Evolutionary conservation across 768 basidiomycete species (phyloP), one percentile per base, ranked within the genome.

Genomic region (Russula emetica): DNA sequence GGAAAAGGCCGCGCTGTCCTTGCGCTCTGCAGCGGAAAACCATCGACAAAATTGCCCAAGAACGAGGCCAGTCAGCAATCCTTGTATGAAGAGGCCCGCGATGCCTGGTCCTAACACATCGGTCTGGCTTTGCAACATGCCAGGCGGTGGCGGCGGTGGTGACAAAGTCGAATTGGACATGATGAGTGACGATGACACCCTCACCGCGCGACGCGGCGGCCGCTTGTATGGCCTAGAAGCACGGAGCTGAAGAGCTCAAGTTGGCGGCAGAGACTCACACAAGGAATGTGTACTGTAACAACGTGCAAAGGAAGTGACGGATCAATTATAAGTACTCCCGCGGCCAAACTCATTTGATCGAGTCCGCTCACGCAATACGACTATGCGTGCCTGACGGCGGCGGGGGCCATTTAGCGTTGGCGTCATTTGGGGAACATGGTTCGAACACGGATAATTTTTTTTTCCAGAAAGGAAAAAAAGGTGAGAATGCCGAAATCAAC

Each of bases 11-110:
- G 8, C 4, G 16, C 28, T 40, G 4, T 63, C 62, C 3, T 47
- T 32, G 10, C 62, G 58, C 26, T 59, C 57, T 10, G 50, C 20
- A 5, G 57, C 22, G 14, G 52, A 28, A 30, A 54, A 59, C 62
- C 62, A 63, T 13, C 45, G 62, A 38, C 44, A 59, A 52, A 63
- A 45, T 20, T 63, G 62, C 1, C 52, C n/a, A 3, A 63, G 13
- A 9, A 63, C 58, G 34, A 63, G 62, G 34, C 62, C 62, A 1
- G 52, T 47, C 16, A n/a, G 26, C 8, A 63, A 5, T 24, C 62
- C 62, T 32, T 63, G 51, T 4, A 55, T 20, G 18, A 63, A 59
- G 2, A 63, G 44, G 7, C 62, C 45, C 7, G 10, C 52, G 13
- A 63, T 42, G 2, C 62, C 57, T 2, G 62, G 58, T 22, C 52